A percentile compares a stretch with the other conserved stretches of the same genome.
Conservation (phyloP, 2,329 filamentous ascomycete genomes). For the Mycosphaerella arachidis region DNA sequence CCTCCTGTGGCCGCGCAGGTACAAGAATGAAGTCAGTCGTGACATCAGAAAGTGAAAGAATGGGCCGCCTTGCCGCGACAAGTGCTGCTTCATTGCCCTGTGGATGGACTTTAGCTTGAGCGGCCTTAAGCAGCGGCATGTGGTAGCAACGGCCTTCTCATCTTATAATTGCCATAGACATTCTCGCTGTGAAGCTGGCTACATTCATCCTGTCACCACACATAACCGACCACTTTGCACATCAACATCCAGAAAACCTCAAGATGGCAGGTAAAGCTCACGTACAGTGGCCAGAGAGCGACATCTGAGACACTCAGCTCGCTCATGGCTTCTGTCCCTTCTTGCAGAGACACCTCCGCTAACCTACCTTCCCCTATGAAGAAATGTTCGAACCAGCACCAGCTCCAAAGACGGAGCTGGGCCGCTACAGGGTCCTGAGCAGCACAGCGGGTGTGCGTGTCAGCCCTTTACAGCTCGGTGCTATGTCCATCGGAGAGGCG, state of each 20-base stretch:
- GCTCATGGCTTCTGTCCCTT: too few species aligned
- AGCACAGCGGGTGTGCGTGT: slow-evolving; percentile 48
- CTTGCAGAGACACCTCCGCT: too few species aligned
- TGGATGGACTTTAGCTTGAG: background rate
- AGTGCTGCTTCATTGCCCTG: background rate
- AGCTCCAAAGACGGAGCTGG: slow-evolving; percentile 51
- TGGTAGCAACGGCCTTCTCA: background rate
- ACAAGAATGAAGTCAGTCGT: background rate
- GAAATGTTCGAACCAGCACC: slow-evolving; percentile 33
- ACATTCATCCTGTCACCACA: background rate
- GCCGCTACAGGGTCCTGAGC: slow-evolving; percentile 50
- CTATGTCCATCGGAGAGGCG: slow-evolving; percentile 60
- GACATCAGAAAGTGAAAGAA: background rate
- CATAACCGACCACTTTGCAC: background rate
- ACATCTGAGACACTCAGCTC: too few species aligned
- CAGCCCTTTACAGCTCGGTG: slow-evolving; percentile 49
- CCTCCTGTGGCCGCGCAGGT: background rate
- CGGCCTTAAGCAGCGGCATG: background rate
- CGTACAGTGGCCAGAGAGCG: too few species aligned
- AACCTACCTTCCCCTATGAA: too few species aligned
- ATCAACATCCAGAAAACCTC: background rate
- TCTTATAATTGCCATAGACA: background rate
- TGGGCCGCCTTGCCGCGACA: background rate
- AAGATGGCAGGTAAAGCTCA: slow-evolving; percentile 9
- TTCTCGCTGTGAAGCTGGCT: background rate